Evolutionary conservation across 2,329 filamentous ascomycete species (phyloP).

Genomic region (Stagonosporopsis tanaceti): DNA sequence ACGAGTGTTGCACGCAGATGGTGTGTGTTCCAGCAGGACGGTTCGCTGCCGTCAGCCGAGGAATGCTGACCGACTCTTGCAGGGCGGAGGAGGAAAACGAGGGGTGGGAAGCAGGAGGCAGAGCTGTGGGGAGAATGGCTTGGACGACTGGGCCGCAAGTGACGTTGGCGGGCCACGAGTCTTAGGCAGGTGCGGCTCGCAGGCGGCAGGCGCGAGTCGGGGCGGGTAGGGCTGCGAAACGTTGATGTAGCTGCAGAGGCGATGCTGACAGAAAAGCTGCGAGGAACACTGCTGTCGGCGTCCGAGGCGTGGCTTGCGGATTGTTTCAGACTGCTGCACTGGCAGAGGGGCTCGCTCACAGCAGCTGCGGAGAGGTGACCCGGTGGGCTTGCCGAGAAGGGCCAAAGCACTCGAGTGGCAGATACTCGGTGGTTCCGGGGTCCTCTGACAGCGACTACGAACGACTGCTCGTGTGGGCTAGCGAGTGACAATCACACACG

Average conservation of each 20-base stretch:
- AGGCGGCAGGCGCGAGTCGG: conserved; percentile 28
- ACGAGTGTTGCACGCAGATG: conserved; percentile 33
- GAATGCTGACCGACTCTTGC: conserved; percentile 34
- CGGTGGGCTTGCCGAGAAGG: conserved; percentile 41
- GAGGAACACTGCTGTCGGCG: conserved; percentile 8
- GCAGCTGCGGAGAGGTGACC: conserved; percentile 30
- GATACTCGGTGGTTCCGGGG: conserved; percentile 23
- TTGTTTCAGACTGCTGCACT: conserved; percentile 35
- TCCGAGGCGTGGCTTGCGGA: conserved; percentile 27
- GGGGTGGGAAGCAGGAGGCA: not conserved
- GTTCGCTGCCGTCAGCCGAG: conserved; percentile 43
- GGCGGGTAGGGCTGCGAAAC: conserved; percentile 18
- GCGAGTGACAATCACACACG: conserved; percentile 15
- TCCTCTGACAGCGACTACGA: conserved; percentile 16
- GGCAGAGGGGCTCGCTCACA: conserved; percentile 32
- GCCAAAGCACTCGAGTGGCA: conserved; percentile 23
- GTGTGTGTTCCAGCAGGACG: conserved; percentile 38
- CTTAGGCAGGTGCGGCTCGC: conserved; percentile 35
- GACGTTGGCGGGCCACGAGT: conserved; percentile 41
- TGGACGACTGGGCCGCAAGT: conserved; percentile 29
- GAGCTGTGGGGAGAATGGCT: conserved; percentile 17
- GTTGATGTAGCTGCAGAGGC: conserved; percentile 5
- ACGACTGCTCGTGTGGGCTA: conserved; percentile 16
- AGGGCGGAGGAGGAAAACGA: conserved; percentile 8
- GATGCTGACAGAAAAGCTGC: conserved; percentile 3